phyloP scores from a whole-genome alignment of 257 asterid genomes.

The Nicotiana paniculata region DNA sequence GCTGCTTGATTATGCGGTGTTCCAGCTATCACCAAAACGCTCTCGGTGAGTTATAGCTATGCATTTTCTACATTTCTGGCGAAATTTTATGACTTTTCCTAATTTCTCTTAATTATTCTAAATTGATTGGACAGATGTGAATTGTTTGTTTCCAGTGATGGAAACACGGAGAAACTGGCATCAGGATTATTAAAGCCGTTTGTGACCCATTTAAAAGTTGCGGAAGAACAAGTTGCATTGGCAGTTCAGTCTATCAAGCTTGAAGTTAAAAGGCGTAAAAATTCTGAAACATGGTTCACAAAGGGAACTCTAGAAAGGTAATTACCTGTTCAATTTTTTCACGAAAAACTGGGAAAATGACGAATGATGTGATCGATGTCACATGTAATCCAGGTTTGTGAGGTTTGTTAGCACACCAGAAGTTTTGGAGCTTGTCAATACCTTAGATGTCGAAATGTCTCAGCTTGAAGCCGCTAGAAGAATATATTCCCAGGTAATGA shows the following conservation, averaged over 20 bases:
- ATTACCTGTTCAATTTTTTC: conserved; percentile 10
- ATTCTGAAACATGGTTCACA: conserved; percentile 59
- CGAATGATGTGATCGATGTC: conserved; percentile 1
- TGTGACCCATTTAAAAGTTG: conserved; percentile 50
- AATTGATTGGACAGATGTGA: conserved; percentile 46
- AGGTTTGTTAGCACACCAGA: conserved; percentile 75
- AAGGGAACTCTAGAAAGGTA: conserved; percentile 76
- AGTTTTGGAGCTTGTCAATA: conserved; percentile 52
- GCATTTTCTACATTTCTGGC: neutral
- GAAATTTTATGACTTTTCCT: neutral
- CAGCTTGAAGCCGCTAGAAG: conserved; percentile 64
- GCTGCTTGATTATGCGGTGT: conserved; percentile 76
- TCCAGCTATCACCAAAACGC: conserved; percentile 80
- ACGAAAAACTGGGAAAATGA: neutral
- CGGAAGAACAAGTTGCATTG: conserved; percentile 53
- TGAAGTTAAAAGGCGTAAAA: conserved; percentile 40
- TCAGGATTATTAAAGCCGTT: conserved; percentile 66
- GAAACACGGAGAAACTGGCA: conserved; percentile 58
- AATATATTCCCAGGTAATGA: conserved; percentile 56
- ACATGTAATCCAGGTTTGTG: conserved; percentile 49
- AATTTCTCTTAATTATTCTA: neutral
- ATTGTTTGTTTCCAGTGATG: conserved; percentile 53
- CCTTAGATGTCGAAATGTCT: conserved; percentile 61
- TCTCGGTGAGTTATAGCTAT: conserved; percentile 42
- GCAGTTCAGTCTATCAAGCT: conserved; percentile 52